Evolutionary conservation across 2,329 filamentous ascomycete species (phyloP), one percentile per base, ranked within the genome.

Genomic region (Calonectria pseudoreteaudii): DNA sequence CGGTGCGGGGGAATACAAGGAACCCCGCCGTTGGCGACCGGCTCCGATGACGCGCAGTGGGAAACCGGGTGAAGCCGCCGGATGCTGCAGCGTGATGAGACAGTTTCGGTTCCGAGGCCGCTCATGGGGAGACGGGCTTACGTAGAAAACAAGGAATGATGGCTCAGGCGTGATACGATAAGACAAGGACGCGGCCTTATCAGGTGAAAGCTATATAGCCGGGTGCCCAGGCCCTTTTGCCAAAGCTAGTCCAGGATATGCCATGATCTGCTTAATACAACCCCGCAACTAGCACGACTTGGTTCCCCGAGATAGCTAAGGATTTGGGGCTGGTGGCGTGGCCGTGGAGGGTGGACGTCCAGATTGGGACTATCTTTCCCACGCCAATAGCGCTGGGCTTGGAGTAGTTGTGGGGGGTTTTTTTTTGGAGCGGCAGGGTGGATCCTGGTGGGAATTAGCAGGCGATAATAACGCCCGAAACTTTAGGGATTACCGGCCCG

Each of bases 271-370:
- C 34, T 38, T n/a, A 38, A 64, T 28, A 28, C 23, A 53, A 49
- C 68, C 66, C 68, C 58, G 60, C 60, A 47, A 56, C 20, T 28
- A 44, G 49, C 50, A 53, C 36, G 18, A 18, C 14, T 31, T 30
- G 26, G 50, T 60, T 58, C 70, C 70, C 64, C 53, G 50, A 68
- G 70, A 72, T 72, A 56, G 36, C 44, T 23, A 30, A 16, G n/a
- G 10, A 38, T 68, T 68, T 58, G 66, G 65, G 30, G 47, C 62
- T 58, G 49, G 34, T 20, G 9, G 38, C 30, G 31, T 38, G 13
- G 14, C 10, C 38, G 38, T 38, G 30, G 20, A 71, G n/a, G 62
- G 2, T 13, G 18, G 23, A 34, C 4, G n/a, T 30, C 53, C 23
- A 28, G 18, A 38, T 53, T 72, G 56, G 70, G 66, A 28, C 50